Conservation (phyloP, 78 protist species). For the Guillardia theta region DNA sequence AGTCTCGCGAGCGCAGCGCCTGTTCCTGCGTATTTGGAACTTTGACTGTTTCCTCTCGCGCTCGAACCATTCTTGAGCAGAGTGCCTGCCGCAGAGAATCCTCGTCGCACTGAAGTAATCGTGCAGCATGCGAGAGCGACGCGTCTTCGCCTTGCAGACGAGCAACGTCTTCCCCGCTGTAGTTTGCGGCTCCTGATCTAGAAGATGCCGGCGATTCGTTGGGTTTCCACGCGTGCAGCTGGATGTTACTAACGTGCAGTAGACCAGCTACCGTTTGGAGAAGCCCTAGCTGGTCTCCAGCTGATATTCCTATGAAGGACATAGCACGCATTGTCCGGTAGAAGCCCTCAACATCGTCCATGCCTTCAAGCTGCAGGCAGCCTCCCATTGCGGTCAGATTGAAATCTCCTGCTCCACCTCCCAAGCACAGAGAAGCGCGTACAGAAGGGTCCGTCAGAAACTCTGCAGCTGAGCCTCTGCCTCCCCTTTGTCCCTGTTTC, state of each 20-base stretch:
- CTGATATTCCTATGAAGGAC: background rate
- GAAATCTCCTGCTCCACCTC: background rate
- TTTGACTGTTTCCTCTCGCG: background rate
- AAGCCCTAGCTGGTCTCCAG: background rate
- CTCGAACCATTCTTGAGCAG: background rate
- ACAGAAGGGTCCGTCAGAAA: background rate
- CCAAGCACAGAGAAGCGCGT: background rate
- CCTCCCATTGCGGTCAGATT: background rate
- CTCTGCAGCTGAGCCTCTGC: background rate
- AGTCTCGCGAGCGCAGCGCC: background rate
- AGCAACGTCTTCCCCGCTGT: background rate
- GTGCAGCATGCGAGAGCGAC: no score
- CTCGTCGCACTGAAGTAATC: background rate
- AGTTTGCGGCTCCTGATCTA: background rate
- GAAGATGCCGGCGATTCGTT: background rate
- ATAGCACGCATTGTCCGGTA: background rate
- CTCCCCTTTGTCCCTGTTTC: no score
- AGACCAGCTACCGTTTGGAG: constrained; percentile 13
- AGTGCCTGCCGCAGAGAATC: background rate
- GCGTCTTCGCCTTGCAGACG: no score
- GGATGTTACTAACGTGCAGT: constrained; percentile 37
- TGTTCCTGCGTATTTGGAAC: background rate
- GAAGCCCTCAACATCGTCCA: background rate
- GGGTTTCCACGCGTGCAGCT: background rate
- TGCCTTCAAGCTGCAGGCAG: background rate